Percentiles rank a stretch among this genome's conserved stretches.
These are phyloP conservation scores for Pythium aphanidermatum DNA, from an alignment of 352 stramenopile genomes.

Conservation along the genomic window DNA sequence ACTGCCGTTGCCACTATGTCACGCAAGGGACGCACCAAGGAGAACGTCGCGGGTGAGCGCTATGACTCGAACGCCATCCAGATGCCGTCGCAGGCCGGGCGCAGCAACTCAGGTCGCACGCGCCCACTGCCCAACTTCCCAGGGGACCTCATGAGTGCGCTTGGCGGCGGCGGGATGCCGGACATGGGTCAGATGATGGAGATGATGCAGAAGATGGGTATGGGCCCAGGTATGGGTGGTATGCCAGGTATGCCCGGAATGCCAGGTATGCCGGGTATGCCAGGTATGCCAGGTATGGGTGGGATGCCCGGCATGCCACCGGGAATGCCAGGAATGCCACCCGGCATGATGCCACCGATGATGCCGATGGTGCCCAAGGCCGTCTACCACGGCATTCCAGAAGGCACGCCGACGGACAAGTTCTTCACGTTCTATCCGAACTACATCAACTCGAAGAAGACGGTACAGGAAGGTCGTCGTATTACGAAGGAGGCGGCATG, in stretches of 20 bases:
- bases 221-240: conserved; percentile 29
- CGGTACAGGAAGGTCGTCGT: conserved; percentile 70
- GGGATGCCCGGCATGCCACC: conserved; percentile 24
- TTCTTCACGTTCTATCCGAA: conserved; percentile 84
- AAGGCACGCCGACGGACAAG: conserved; percentile 42
- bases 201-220: conserved; percentile 49
- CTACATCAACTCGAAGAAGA: conserved; percentile 83
- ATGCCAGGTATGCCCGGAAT: conserved; percentile 35
- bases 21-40: conserved; percentile 65
- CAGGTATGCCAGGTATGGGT: conserved; percentile 29
- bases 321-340: conserved; percentile 37
- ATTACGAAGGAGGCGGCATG: conserved; percentile 62
- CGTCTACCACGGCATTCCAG: conserved; percentile 58
- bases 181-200: conserved; percentile 52
- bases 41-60: conserved; percentile 73
- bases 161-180: conserved; percentile 36
- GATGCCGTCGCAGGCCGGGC: conserved; percentile 18
- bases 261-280: conserved; percentile 41
- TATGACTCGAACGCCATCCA: conserved; percentile 79
- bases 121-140: conserved; percentile 38
- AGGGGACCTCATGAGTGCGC: conserved; percentile 58
- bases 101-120: conserved; percentile 17
- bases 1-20: conserved; percentile 1
- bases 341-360: conserved; percentile 45
- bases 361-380: conserved; percentile 52